Base-by-base conservation (phyloP, 2,329 filamentous ascomycete species). In the Periconia sp. region DNA sequence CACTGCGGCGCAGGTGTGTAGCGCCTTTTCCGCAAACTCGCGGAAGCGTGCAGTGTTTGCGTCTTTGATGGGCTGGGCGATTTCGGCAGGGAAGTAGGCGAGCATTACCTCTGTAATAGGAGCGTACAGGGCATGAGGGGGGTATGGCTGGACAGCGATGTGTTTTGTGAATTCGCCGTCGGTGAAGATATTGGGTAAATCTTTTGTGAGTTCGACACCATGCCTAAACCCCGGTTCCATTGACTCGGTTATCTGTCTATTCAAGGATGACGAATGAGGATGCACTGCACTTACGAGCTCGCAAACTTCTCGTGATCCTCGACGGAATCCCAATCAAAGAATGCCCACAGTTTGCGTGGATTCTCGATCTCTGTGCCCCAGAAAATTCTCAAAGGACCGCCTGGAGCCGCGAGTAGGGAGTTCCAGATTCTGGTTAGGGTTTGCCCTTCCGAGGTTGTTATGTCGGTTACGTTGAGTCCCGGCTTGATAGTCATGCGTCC, bases 81-180 rank as follows among this genome's bases (percentile, higher is more conserved):
- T 44, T 2, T 44, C 30, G 11, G 47, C 13, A 2, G 50, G 42
- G 27, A 56, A 53, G 23, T 45, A 53, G 11, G 15, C 15, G 8
- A 48, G 17, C 19, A 53, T 15, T 8, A 53, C 41, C 17, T 50
- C 23, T 11, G 50, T 43, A 1, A 50, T 31, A 13, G 54, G 47
- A 14, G 30, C 20, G 3, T 6, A 2, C 11, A 56, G 30, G 5
- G 30, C 37, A 5, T 23, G 6, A n/a, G 50, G n/a, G 3, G 41
- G 30, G n/a, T 11, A n/a, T 8, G 48, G 41, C 5, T 23, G 10
- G 15, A 50, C 37, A 23, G n/a, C 10, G 7, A 51, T 17, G 37
- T 57, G 52, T 40, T 57, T 57, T 20, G 55, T 52, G 33, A 57
- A 57, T 33, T 49, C 51, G n/a, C 46, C 46, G 13, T 41, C 40